Base-by-base conservation (phyloP, 805 yeast species). In the Saccharomycopsis fibuligera region DNA sequence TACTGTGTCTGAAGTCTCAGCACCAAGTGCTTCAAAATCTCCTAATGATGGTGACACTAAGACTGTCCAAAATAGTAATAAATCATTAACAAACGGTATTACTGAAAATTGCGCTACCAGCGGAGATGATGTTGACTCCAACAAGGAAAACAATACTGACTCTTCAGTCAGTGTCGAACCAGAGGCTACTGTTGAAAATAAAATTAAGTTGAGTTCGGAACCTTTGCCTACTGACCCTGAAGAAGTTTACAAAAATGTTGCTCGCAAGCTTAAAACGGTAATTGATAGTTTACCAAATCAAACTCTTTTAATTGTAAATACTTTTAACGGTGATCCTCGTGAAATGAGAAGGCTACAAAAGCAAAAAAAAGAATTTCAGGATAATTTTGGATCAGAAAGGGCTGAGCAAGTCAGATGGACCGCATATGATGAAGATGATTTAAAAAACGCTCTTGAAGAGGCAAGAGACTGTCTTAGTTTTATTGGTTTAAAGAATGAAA, bases 401-500 rank as follows among this genome's bases (percentile, higher is more conserved):
- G 66, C 73, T 9, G 19, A 17, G 19, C 72, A 73, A 27, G 62
- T 63, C 16, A 58, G 61, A n/a, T 81, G 89, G 86, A 73, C 75
- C 3, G 62, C 64, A 27, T 68, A 69, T 16, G 76, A 78, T 55
- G 73, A 68, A 24, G 65, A 64, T 17, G 69, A 67, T 41, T 65
- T 90, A 35, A 65, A 65, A 12, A 62, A 60, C 19, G 79, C 79
- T 0, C 68, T 78, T 1, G 62, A 59, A 2, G 57, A 57, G 4
- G 93, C 90, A 0, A 69, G 90, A 55, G 68, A 74, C 38, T 83
- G 90, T 3, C 61, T 82, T 3, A 68, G 79, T 4, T 76, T 84
- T 50, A 53, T 85, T 12, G 67, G 71, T n/a, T 60, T 80, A 36
- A 75, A 76, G 54, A 43, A 35, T 37, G 48, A 44, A 25, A 38